Conservation (phyloP, 163 green algal genomes). For the Scenedesmus sp. region DNA sequence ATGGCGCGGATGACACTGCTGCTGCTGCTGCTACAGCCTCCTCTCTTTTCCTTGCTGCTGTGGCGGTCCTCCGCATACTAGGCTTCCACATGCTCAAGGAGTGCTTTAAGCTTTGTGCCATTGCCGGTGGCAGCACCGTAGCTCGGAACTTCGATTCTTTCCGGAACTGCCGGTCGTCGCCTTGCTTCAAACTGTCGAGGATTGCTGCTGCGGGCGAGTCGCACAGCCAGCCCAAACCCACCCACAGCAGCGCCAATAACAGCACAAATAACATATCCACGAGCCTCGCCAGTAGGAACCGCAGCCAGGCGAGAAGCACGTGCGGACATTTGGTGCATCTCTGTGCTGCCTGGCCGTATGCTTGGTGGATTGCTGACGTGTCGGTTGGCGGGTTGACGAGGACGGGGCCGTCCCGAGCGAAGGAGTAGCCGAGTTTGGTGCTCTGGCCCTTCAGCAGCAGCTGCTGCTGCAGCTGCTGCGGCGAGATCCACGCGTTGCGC, state of each 20-base stretch:
- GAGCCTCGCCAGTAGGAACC: constrained; percentile 10
- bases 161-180: not conserved
- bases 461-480: not conserved
- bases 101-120: too few relatives aligned
- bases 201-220: not conserved
- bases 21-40: not conserved
- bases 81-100: too few relatives aligned
- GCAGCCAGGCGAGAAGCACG: constrained; percentile 16
- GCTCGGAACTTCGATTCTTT: too few relatives aligned
- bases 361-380: too few relatives aligned
- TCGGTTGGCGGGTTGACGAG: too few relatives aligned
- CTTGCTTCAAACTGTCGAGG: not conserved
- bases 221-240: constrained; percentile 15
- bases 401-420: not conserved
- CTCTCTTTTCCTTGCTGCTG: too few relatives aligned
- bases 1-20: not conserved
- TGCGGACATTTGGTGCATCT: constrained; percentile 32
- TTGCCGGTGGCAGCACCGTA: too few relatives aligned
- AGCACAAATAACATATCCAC: constrained; percentile 8
- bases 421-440: not conserved
- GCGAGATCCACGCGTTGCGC: not conserved
- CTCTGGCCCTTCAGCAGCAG: not conserved
- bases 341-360: constrained; percentile 14
- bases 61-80: too few relatives aligned
- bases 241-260: constrained; percentile 16